Base-by-base conservation (phyloP, 305 asterid genomes). In the Striga hermonthica region DNA sequence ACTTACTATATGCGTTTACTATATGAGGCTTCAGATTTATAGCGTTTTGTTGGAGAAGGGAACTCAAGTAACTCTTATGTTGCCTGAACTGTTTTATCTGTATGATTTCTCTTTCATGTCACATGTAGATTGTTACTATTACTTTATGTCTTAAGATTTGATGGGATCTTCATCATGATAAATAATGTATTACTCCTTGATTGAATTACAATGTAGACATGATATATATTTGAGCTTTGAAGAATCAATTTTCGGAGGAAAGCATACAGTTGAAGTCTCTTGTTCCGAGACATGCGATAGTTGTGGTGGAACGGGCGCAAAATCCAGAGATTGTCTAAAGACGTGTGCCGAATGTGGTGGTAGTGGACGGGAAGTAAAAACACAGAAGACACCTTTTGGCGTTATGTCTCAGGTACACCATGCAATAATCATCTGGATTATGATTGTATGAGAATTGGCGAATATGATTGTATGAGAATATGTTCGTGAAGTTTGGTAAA, bases 251-350 rank as follows among this genome's bases (percentile, higher is more conserved):
- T 93, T 82, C 71, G 96, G 97, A 68, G 86, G 84, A 45, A 76
- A 81, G 73, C 85, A 72, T 72, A 84, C 88, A 44, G 66, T 88
- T 72, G 90, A 90, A 81, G 83, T 93, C 62, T 72, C 86, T 28
- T 80, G 79, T 68, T 54, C 72, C 5, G 88, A 80, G 74, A 77
- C 86, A 57, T 93, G 99, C 76, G 94, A 82, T 74, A 75, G 72
- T 74, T 93, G 99, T 80, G 81, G 74, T 34, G 99, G 99, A 69
- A 84, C 92, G 38, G 97, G 97, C 62, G 95, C 96, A 69, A 93
- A 84, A 80, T 82, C 95, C 66, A 81, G 81, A 66, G 77, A 72
- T 72, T 76, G 85, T 68, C 50, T 93, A 45, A 93, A 80, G 76
- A 22, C n/a, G 39, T 90, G 99, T 77, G 55, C 60, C 39, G 83